These are phyloP conservation scores for Brassica cretica DNA, from an alignment of 345 rosid species.

Conservation along the genomic window DNA sequence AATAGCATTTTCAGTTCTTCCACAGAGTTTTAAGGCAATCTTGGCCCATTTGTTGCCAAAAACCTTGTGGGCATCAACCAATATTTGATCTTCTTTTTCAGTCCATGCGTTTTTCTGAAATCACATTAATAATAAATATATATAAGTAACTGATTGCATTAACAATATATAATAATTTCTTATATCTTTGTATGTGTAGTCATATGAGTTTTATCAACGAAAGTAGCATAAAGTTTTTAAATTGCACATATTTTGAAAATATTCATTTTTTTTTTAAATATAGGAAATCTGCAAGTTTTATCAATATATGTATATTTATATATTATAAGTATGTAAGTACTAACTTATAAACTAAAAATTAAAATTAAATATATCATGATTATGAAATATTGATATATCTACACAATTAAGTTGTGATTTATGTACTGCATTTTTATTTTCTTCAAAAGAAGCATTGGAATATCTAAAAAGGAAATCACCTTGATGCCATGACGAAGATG, in stretches of 20 bases:
- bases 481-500: constrained; percentile 34
- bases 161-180: neutral
- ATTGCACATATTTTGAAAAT: no score
- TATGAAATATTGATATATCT: neutral
- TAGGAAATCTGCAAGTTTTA: no score
- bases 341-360: no score
- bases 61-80: constrained; percentile 59
- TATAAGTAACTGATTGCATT: neutral
- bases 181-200: no score
- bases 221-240: no score
- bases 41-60: constrained; percentile 73
- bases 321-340: no score
- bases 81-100: constrained; percentile 66
- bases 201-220: no score
- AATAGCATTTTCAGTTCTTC: constrained; percentile 65
- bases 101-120: constrained; percentile 68
- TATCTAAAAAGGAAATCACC: neutral
- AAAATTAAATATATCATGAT: no score
- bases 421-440: no score
- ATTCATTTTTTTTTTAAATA: no score
- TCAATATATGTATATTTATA: no score
- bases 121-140: neutral
- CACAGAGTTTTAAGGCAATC: constrained; percentile 58
- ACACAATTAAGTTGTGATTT: no score
- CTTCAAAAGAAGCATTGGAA: neutral